Conservation (phyloP, 176 grass and related monocot genomes). For the Oryza meyeriana region DNA sequence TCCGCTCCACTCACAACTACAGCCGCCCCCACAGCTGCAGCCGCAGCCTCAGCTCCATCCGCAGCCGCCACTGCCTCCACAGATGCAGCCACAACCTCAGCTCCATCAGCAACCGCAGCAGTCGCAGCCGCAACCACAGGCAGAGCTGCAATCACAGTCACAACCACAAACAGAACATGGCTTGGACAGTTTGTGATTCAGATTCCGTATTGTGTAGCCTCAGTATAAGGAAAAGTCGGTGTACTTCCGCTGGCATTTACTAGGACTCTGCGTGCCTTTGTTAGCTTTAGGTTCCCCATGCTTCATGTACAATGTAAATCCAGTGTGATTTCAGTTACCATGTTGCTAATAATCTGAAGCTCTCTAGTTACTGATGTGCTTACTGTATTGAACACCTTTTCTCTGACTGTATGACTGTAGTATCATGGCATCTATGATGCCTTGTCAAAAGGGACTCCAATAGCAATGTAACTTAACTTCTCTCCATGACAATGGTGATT, state of each 20-base stretch:
- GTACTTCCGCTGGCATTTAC: slow-evolving; percentile 26
- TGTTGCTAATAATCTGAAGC: slow-evolving; percentile 49
- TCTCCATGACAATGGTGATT: slow-evolving; percentile 24
- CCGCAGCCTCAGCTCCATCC: slow-evolving; percentile 3
- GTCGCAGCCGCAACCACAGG: neutral
- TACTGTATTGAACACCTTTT: neutral
- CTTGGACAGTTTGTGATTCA: slow-evolving; percentile 29
- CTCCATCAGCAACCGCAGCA: neutral
- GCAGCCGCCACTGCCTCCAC: neutral
- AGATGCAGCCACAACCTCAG: slow-evolving; percentile 20
- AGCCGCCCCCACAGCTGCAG: neutral
- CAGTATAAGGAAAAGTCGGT: slow-evolving; percentile 16
- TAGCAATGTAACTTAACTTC: slow-evolving; percentile 29
- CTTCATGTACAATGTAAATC: slow-evolving; percentile 58
- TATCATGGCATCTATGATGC: neutral
- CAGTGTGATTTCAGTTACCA: slow-evolving; percentile 43
- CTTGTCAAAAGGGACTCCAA: neutral
- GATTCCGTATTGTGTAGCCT: slow-evolving; percentile 22
- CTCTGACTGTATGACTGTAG: slow-evolving; percentile 30
- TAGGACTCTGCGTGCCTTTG: slow-evolving; percentile 17
- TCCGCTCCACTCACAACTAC: slow-evolving; percentile 14
- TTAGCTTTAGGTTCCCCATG: slow-evolving; percentile 43
- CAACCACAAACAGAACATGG: slow-evolving; percentile 8
- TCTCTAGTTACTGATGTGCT: slow-evolving; percentile 41
- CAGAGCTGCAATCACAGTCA: neutral